These are phyloP conservation scores for Orbilia blumenaviensis DNA, from an alignment of 2,329 filamentous ascomycete genomes.

Conservation along the genomic window DNA sequence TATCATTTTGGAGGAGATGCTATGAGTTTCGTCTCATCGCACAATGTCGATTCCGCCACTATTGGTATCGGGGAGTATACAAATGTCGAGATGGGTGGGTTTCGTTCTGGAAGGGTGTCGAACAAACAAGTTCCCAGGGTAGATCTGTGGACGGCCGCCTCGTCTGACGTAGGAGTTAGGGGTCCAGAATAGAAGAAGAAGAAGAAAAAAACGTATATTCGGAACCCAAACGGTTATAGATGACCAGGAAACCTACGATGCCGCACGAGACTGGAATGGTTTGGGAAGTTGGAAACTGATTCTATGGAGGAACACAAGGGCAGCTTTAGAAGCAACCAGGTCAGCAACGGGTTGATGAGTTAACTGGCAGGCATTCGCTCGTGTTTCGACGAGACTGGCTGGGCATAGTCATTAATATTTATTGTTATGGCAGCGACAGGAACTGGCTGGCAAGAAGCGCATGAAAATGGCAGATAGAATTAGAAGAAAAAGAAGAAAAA, in stretches of 20 bases:
- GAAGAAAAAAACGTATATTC: constrained; percentile 10
- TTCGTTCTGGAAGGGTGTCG: constrained; percentile 11
- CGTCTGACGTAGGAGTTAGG: constrained; percentile 12
- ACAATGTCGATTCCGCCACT: not conserved
- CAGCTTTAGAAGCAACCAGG: not conserved
- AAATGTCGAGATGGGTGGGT: constrained; percentile 15
- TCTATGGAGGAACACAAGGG: not conserved
- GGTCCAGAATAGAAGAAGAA: not conserved
- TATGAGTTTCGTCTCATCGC: constrained; percentile 26
- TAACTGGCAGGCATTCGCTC: constrained; percentile 30
- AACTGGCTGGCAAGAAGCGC: not conserved
- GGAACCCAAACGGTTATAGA: not conserved
- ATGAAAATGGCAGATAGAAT: constrained; percentile 11
- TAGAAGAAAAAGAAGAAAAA: not conserved
- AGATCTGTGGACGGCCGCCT: constrained; percentile 8
- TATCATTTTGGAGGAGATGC: constrained; percentile 37
- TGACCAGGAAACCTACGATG: not conserved
- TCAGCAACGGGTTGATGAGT: constrained; percentile 17
- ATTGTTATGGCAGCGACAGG: not conserved
- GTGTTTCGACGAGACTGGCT: constrained; percentile 47
- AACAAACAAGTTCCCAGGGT: constrained; percentile 14
- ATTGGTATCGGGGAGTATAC: not conserved
- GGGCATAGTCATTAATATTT: constrained; percentile 1
- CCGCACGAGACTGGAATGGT: not conserved
- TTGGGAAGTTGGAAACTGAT: not conserved